phyloP scores from a whole-genome alignment of 257 asterid genomes.

The Solanum tarijense region DNA sequence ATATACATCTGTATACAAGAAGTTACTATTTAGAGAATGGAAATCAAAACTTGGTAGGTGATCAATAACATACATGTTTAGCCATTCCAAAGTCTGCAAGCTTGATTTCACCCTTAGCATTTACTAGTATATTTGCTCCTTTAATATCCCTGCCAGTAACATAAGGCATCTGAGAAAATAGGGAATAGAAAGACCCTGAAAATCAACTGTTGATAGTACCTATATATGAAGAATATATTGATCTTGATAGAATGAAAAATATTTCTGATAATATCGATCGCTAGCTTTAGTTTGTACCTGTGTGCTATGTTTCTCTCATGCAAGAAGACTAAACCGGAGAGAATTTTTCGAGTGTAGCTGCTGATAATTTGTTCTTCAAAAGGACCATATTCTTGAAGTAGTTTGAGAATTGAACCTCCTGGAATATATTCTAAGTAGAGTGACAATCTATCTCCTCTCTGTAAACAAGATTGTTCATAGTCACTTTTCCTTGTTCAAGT shows the following conservation, averaged over 20 bases:
- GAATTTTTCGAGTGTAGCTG: conserved; percentile 43
- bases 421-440: conserved; percentile 63
- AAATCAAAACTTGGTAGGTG: background rate
- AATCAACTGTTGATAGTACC: background rate
- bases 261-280: background rate
- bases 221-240: background rate
- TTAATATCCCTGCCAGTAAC: conserved; percentile 41
- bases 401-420: conserved; percentile 62
- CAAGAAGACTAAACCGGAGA: conserved; percentile 54
- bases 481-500: background rate
- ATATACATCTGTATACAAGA: background rate
- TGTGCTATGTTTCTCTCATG: conserved; percentile 54
- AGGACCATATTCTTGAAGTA: conserved; percentile 58
- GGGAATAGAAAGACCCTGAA: conserved; percentile 6
- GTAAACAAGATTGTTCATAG: background rate
- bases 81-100: conserved; percentile 79
- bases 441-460: conserved; percentile 42
- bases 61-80: conserved; percentile 34
- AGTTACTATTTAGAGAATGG: background rate
- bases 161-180: background rate
- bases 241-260: background rate
- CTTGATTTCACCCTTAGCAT: conserved; percentile 57
- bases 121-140: conserved; percentile 66
- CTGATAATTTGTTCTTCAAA: conserved; percentile 56
- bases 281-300: conserved; percentile 20